Conservation (phyloP, 2,329 filamentous ascomycete species). For the Colletotrichum simmondsii region DNA sequence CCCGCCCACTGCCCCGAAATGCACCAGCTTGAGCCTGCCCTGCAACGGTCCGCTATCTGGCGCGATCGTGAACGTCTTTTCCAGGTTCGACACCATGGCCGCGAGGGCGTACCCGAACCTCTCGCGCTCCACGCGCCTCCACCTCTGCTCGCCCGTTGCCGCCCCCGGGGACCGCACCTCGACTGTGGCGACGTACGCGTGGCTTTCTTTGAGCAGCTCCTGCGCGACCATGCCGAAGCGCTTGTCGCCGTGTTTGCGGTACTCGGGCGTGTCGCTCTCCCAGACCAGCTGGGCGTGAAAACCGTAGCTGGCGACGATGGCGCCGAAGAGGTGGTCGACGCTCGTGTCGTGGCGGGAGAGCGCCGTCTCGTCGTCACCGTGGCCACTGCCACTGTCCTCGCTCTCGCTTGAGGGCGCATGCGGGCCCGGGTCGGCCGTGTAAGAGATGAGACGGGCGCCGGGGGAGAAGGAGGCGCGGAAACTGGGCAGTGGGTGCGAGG, state of each 20-base stretch:
- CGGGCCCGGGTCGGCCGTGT: conserved; percentile 37
- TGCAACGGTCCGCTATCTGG: conserved; percentile 78
- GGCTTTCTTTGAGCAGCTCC: conserved; percentile 71
- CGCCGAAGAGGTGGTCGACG: conserved; percentile 69
- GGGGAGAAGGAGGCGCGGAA: conserved; percentile 72
- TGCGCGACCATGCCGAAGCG: conserved; percentile 88
- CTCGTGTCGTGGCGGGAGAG: conserved; percentile 42
- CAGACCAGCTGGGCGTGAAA: conserved; percentile 90
- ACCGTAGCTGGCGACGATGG: conserved; percentile 90
- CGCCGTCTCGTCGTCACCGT: not conserved
- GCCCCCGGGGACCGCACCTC: conserved; percentile 16
- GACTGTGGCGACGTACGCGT: conserved; percentile 61
- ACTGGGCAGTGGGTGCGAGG: conserved; percentile 64
- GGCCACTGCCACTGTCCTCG: not conserved
- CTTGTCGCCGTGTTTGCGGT: conserved; percentile 79
- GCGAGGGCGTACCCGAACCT: conserved; percentile 82
- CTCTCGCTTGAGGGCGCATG: not conserved
- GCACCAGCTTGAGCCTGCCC: conserved; percentile 75
- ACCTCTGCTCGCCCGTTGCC: not conserved
- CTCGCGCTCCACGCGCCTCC: conserved; percentile 37
- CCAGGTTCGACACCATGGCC: conserved; percentile 82
- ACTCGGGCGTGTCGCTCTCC: conserved; percentile 87
- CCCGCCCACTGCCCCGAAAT: conserved; percentile 76
- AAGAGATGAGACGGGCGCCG: conserved; percentile 61
- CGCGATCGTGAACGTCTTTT: conserved; percentile 84